Evolutionary conservation across 2,329 filamentous ascomycete species (phyloP), one percentile per base, ranked within the genome.

Genomic region (Cladosporium sp.): DNA sequence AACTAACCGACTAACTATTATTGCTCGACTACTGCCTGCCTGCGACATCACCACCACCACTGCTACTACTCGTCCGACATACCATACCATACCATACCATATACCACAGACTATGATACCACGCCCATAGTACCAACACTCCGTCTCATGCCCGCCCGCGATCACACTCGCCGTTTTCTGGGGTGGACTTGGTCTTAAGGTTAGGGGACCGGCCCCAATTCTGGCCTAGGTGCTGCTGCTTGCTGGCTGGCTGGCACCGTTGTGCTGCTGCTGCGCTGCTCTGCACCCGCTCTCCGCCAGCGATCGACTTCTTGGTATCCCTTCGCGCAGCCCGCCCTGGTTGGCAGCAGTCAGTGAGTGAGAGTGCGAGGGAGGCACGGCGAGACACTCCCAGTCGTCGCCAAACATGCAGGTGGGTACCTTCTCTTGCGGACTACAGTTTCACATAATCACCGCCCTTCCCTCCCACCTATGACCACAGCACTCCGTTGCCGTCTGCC

Each of bases 351-450:
- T 23, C 21, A 57, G 18, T 39, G 36, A 58, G 32, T 25, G 36
- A 43, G 56, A 26, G 34, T 34, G 46, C 28, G 43, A 46, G 46
- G 46, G 28, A 61, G 58, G 58, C 14, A 18, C 43, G 43, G 21
- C 14, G n/a, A 51, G 23, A 28, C 25, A 36, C 43, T 16, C 56
- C 13, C n/a, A n/a, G 28, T 21, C 58, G 21, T 18, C 34, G n/a
- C 43, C 58, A 21, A 61, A 61, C 58, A 61, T 61, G 58, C 58
- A 61, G 58, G 58, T 61, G 58, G 58, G 58, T 61, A 51, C 58
- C n/a, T 30, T 36, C 21, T 61, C 58, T 28, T 58, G 34, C 58
- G 11, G 26, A n/a, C 58, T 39, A 30, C 34, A 30, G 36, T 48
- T 30, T 39, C 26, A 25, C 46, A 61, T 46, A 48, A 32, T 23